These are phyloP conservation scores for Nemania serpens DNA, from an alignment of 2,329 filamentous ascomycete genomes.

Conservation along the genomic window DNA sequence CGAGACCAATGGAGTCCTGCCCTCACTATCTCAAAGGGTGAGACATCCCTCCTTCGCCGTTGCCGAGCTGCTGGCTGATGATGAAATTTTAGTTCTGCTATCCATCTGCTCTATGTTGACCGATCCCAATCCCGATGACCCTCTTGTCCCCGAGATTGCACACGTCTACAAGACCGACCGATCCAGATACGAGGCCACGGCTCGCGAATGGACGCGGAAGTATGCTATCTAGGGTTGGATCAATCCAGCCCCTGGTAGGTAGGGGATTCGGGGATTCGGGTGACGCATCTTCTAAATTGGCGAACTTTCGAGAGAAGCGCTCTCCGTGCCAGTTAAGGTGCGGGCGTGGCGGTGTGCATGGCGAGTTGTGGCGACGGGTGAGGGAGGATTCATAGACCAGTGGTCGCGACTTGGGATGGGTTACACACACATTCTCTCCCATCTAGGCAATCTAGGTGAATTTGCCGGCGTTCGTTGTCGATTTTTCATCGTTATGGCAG, in stretches of 20 bases:
- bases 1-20: slow-evolving; percentile 99
- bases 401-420: slow-evolving; percentile 30
- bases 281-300: neutral
- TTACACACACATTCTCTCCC: slow-evolving; percentile 30
- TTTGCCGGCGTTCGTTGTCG: slow-evolving; percentile 34
- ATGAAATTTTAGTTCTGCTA: slow-evolving; percentile 72
- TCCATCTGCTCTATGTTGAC: slow-evolving; percentile 99
- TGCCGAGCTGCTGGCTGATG: slow-evolving; percentile 9
- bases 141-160: slow-evolving; percentile 96
- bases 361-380: neutral
- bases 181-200: slow-evolving; percentile 92
- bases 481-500: slow-evolving; percentile 35
- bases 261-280: neutral
- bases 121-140: slow-evolving; percentile 98
- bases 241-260: neutral
- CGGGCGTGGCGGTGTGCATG: neutral
- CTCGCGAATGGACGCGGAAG: slow-evolving; percentile 98
- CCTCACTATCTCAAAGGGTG: slow-evolving; percentile 98
- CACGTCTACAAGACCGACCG: slow-evolving; percentile 99
- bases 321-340: too few species aligned
- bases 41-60: slow-evolving; percentile 23
- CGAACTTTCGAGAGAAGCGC: neutral
- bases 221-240: slow-evolving; percentile 77
- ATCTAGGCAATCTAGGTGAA: slow-evolving; percentile 35
- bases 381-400: slow-evolving; percentile 22